These are phyloP conservation scores for Kazachstania kunashirensis DNA, from an alignment of 805 yeast species.

Conservation along the genomic window DNA sequence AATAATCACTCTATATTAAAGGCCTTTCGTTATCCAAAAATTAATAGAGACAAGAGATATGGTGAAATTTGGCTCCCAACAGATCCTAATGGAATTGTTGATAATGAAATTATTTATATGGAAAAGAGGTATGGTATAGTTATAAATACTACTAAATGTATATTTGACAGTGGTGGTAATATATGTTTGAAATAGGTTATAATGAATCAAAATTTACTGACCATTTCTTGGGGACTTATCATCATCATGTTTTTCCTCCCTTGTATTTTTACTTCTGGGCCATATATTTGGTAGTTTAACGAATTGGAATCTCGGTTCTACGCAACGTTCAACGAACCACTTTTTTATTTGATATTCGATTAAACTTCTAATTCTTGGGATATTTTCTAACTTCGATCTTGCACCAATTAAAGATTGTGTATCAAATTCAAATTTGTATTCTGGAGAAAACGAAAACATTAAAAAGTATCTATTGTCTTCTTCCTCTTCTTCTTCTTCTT, in stretches of 20 bases:
- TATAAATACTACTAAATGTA: slow-evolving; percentile 7
- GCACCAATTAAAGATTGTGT: slow-evolving; percentile 89
- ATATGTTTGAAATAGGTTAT: slow-evolving; percentile 2
- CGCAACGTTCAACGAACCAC: slow-evolving; percentile 89
- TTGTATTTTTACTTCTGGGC: slow-evolving; percentile 58
- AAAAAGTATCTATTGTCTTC: slow-evolving; percentile 51
- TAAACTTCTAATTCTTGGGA: slow-evolving; percentile 80
- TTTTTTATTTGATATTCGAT: slow-evolving; percentile 73
- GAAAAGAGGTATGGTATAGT: slow-evolving; percentile 9
- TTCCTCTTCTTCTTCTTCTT: slow-evolving; percentile 6
- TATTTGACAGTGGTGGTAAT: slow-evolving; percentile 12
- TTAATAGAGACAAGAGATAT: slow-evolving; percentile 4
- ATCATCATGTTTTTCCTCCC: slow-evolving; percentile 29
- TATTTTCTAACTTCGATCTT: slow-evolving; percentile 80
- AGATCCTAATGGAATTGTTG: slow-evolving; percentile 32
- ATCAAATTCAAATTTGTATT: slow-evolving; percentile 78
- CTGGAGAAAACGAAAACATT: slow-evolving; percentile 86
- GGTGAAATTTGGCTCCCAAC: slow-evolving; percentile 35
- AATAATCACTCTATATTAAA: background rate
- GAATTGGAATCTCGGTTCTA: slow-evolving; percentile 86
- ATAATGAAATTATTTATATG: slow-evolving; percentile 12
- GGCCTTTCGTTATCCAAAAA: slow-evolving; percentile 4
- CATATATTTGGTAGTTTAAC: slow-evolving; percentile 78
- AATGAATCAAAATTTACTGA: background rate
- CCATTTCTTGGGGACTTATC: background rate